A percentile compares a stretch with the other conserved stretches of the same genome.
phyloP scores from a whole-genome alignment of 257 asterid genomes.

The Ligustrum vulgare region DNA sequence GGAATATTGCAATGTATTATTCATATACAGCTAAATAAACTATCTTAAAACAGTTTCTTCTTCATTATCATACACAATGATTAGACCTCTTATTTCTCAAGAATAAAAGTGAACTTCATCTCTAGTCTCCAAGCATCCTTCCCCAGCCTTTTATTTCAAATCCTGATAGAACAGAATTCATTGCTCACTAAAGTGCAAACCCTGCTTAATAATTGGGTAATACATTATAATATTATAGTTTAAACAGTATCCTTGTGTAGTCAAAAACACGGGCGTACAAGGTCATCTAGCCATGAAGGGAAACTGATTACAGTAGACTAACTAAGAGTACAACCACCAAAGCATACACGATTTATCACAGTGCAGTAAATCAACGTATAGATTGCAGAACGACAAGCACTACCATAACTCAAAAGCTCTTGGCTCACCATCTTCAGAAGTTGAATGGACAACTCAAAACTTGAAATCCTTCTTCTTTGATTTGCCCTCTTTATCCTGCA shows the following conservation, averaged over 20 bases:
- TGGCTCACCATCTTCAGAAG: background rate
- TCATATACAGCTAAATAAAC: too few relatives aligned
- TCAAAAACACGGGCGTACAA: background rate
- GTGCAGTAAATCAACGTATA: background rate
- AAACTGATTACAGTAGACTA: background rate
- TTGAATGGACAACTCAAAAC: slow-evolving; percentile 27
- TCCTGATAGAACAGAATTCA: background rate
- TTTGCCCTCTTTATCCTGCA: slow-evolving; percentile 86
- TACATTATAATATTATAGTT: background rate
- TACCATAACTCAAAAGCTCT: background rate
- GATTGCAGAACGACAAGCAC: background rate
- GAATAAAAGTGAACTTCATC: background rate
- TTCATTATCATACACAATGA: too few relatives aligned
- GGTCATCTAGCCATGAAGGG: background rate
- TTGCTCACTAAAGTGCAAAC: background rate
- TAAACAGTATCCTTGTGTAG: background rate
- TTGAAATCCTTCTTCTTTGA: slow-evolving; percentile 96
- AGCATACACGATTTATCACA: background rate
- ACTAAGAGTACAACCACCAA: background rate
- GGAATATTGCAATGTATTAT: too few relatives aligned
- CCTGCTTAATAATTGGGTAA: background rate
- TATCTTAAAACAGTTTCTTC: too few relatives aligned
- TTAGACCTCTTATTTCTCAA: background rate
- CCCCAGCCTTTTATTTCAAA: background rate
- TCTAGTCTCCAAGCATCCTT: too few relatives aligned